These are phyloP conservation scores for Calocera viscosa DNA, from an alignment of 768 basidiomycete species.

Conservation along the genomic window DNA sequence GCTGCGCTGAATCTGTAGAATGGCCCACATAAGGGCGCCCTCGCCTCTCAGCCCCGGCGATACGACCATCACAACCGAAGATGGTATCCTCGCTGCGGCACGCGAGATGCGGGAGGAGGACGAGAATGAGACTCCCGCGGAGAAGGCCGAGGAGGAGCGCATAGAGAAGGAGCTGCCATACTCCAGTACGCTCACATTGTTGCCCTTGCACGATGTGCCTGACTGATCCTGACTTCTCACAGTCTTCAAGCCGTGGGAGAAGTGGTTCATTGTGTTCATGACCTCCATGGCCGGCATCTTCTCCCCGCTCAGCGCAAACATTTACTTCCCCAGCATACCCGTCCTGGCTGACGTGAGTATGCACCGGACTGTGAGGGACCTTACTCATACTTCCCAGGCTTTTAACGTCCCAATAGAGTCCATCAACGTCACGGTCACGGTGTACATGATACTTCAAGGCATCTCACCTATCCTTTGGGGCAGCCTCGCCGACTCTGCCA, in stretches of 20 bases:
- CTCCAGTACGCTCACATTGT: not conserved
- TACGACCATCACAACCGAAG: not conserved
- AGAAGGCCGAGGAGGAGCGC: not conserved
- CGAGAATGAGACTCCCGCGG: not conserved
- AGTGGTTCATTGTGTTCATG: conserved; percentile 55
- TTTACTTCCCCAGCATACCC: conserved; percentile 72
- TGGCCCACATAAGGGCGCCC: not conserved
- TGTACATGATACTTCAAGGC: conserved; percentile 64
- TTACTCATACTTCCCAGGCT: conserved; percentile 20
- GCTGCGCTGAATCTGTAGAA: not conserved
- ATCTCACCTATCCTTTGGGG: conserved; percentile 50
- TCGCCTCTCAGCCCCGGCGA: not conserved
- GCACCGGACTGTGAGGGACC: not conserved
- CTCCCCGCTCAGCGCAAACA: conserved; percentile 60
- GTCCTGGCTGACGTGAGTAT: conserved; percentile 32
- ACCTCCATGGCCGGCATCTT: conserved; percentile 41
- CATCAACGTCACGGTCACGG: conserved; percentile 69
- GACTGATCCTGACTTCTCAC: conserved; percentile 21
- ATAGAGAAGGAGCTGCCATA: not conserved
- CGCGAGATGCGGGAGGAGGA: conserved; percentile 5
- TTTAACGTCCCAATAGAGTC: conserved; percentile 56
- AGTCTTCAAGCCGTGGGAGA: conserved; percentile 43
- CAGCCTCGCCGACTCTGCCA: conserved; percentile 46
- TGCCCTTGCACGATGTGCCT: not conserved
- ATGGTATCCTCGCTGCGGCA: not conserved